Evolutionary conservation across 306 rosid species (phyloP).

Genomic region (Trichosanthes truncata): DNA sequence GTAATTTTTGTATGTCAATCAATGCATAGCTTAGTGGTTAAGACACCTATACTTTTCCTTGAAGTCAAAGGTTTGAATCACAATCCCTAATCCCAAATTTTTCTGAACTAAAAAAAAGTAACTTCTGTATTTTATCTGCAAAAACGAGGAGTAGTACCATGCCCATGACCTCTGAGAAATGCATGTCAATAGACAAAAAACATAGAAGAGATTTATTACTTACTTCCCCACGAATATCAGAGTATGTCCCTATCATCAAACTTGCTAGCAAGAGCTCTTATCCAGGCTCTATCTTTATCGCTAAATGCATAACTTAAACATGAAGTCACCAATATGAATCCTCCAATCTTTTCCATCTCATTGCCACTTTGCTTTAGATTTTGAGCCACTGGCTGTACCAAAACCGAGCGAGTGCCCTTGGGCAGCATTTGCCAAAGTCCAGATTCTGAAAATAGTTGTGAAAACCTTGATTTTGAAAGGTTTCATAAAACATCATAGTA

Average conservation of each 20-base stretch:
- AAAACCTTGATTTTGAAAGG: neutral
- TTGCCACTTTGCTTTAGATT: conserved; percentile 17
- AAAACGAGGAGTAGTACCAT: neutral
- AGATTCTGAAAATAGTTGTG: conserved; percentile 37
- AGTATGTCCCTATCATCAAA: conserved; percentile 23
- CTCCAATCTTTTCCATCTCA: conserved; percentile 25
- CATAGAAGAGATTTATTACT: neutral
- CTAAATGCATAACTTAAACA: conserved; percentile 62
- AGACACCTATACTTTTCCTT: neutral
- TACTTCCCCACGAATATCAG: neutral
- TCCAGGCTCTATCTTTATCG: conserved; percentile 77
- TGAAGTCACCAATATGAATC: conserved; percentile 63
- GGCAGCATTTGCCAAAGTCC: conserved; percentile 67
- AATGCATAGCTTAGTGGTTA: neutral
- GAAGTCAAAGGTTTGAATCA: neutral
- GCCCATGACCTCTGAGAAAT: neutral
- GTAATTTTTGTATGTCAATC: neutral
- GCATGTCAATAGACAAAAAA: neutral
- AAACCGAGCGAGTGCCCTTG: conserved; percentile 54
- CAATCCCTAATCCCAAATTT: neutral
- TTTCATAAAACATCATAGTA: neutral
- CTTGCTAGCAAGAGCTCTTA: conserved; percentile 61
- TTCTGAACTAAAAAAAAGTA: neutral
- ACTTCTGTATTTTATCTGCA: neutral
- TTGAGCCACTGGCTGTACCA: conserved; percentile 57